These are phyloP conservation scores for Blumeria hordei DNA, from an alignment of 2,329 filamentous ascomycete species.

Conservation along the genomic window DNA sequence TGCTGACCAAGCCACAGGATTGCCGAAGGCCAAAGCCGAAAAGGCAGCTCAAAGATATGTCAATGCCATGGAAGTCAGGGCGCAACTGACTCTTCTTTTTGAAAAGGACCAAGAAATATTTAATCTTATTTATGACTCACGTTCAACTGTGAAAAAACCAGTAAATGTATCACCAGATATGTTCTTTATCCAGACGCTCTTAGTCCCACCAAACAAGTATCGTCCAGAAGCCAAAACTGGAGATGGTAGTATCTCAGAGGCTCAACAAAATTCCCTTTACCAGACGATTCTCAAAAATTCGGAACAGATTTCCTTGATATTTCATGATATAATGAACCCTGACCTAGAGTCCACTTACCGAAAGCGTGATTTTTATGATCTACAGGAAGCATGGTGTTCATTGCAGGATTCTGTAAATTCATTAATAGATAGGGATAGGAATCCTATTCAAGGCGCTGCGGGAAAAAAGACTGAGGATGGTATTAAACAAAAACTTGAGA, in stretches of 20 bases:
- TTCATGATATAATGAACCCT: constrained; percentile 31
- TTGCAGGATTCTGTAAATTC: constrained; percentile 81
- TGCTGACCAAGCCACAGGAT: constrained; percentile 20
- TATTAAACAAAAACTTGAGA: constrained; percentile 93
- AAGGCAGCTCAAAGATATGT: constrained; percentile 43
- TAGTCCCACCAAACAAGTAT: constrained; percentile 82
- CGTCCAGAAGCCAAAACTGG: constrained; percentile 69
- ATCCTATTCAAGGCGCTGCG: constrained; percentile 55
- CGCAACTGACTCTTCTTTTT: constrained; percentile 57
- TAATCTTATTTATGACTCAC: constrained; percentile 61
- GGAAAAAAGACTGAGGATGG: constrained; percentile 67
- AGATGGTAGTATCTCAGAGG: constrained; percentile 60
- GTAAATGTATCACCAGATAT: constrained; percentile 50
- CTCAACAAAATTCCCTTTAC: constrained; percentile 70
- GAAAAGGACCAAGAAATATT: constrained; percentile 69
- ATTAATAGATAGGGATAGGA: constrained; percentile 75
- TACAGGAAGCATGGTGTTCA: constrained; percentile 60
- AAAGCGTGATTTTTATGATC: constrained; percentile 42
- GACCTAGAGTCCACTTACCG: constrained; percentile 13
- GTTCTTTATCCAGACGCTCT: constrained; percentile 73
- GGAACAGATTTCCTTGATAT: constrained; percentile 48
- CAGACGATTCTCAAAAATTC: constrained; percentile 61
- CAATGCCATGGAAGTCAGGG: constrained; percentile 60
- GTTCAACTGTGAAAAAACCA: constrained; percentile 28
- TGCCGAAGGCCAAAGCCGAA: constrained; percentile 17